A percentile compares a stretch with the other conserved stretches of the same genome.
These are phyloP conservation scores for Clarireedia paspali DNA, from an alignment of 2,329 filamentous ascomycete species.

Conservation along the genomic window DNA sequence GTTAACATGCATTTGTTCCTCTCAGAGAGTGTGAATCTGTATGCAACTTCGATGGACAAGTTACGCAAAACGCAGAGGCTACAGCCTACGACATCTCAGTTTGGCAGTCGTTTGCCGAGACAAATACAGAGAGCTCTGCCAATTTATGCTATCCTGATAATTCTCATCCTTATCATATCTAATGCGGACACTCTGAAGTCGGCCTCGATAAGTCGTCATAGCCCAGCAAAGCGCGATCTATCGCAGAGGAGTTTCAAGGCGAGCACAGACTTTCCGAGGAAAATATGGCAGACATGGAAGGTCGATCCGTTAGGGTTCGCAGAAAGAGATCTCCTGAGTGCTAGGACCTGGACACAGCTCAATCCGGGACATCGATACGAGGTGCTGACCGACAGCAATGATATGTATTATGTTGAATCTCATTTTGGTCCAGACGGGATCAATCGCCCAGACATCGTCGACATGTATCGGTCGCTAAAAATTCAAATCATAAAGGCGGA, in stretches of 20 bases:
- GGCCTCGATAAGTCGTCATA: slow-evolving; percentile 7
- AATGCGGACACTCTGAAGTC: slow-evolving; percentile 14
- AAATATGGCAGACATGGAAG: slow-evolving; percentile 76
- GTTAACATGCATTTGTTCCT: slow-evolving; percentile 4
- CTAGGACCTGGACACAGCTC: slow-evolving; percentile 57
- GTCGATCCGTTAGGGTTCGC: slow-evolving; percentile 60
- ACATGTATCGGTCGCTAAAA: slow-evolving; percentile 50
- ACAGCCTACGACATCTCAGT: slow-evolving; percentile 6
- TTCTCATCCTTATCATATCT: slow-evolving; percentile 21
- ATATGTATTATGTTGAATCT: slow-evolving; percentile 58
- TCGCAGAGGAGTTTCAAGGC: neutral
- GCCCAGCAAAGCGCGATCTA: slow-evolving; percentile 6
- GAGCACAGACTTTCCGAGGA: slow-evolving; percentile 44
- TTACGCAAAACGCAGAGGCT: slow-evolving; percentile 5
- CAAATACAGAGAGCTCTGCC: slow-evolving; percentile 23
- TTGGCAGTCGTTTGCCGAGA: slow-evolving; percentile 34
- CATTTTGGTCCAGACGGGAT: slow-evolving; percentile 58
- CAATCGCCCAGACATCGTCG: slow-evolving; percentile 58
- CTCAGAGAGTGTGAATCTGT: neutral
- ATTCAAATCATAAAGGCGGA: slow-evolving; percentile 60
- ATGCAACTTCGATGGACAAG: slow-evolving; percentile 6
- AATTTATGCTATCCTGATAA: slow-evolving; percentile 19
- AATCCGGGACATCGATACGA: slow-evolving; percentile 53
- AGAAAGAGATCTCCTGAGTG: slow-evolving; percentile 50
- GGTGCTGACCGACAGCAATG: slow-evolving; percentile 54